Evolutionary conservation across 208 protist species (phyloP).

Genomic region (Leishmania guyanensis): DNA sequence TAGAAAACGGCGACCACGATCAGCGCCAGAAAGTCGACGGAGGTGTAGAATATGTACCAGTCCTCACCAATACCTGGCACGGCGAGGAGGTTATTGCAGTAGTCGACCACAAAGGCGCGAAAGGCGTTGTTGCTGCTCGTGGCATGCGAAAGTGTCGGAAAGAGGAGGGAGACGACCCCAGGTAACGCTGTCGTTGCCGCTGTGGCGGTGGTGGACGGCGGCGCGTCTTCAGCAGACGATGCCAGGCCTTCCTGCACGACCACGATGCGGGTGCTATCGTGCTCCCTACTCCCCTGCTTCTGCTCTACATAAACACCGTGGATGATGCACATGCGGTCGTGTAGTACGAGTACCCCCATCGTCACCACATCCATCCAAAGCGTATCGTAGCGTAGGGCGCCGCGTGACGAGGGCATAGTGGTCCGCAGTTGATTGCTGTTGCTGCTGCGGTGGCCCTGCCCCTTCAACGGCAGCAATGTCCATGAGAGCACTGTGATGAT

Average conservation of each 20-base stretch:
- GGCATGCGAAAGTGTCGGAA: not conserved
- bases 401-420: constrained; percentile 4
- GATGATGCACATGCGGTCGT: constrained; percentile 23
- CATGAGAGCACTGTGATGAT: constrained; percentile 5
- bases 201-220: constrained; percentile 26
- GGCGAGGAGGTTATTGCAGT: constrained; percentile 40
- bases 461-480: constrained; percentile 16
- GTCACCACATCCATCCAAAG: constrained; percentile 28
- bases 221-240: not conserved
- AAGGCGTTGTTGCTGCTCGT: not conserved
- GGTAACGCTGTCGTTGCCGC: not conserved
- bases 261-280: not conserved
- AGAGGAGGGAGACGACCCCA: not conserved
- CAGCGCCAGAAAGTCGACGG: constrained; percentile 51
- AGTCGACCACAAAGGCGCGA: not conserved
- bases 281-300: not conserved
- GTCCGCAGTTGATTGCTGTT: not conserved
- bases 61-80: constrained; percentile 59
- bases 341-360: constrained; percentile 18
- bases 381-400: constrained; percentile 18
- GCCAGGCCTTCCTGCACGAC: not conserved
- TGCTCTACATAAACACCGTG: constrained; percentile 26
- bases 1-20: constrained; percentile 58
- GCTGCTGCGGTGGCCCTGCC: not conserved
- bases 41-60: constrained; percentile 66